These are phyloP conservation scores for Penicillium brasilianum DNA, from an alignment of 2,329 filamentous ascomycete genomes.

Conservation along the genomic window DNA sequence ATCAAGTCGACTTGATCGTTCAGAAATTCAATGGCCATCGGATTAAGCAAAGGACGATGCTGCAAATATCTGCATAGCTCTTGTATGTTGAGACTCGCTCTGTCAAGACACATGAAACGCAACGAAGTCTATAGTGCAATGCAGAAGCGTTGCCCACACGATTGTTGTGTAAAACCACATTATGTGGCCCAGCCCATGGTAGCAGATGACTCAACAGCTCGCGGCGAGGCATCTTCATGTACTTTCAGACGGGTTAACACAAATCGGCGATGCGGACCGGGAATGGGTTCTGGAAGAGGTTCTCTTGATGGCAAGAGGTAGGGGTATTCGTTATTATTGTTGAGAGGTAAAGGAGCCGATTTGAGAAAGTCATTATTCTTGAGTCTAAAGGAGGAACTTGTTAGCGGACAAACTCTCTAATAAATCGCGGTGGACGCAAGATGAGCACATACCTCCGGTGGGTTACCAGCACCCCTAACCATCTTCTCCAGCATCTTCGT, in stretches of 20 bases:
- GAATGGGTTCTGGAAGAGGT: background rate
- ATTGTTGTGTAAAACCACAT: background rate
- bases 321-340: background rate
- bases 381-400: slow-evolving; percentile 7
- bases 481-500: slow-evolving; percentile 78
- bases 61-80: background rate
- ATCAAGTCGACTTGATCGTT: background rate
- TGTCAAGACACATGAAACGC: background rate
- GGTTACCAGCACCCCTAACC: slow-evolving; percentile 68
- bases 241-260: background rate
- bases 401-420: slow-evolving; percentile 6
- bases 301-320: background rate
- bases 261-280: background rate
- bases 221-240: background rate
- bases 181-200: no score
- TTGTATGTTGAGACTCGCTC: background rate
- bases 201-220: background rate
- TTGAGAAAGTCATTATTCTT: slow-evolving; percentile 7
- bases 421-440: background rate
- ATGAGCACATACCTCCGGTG: slow-evolving; percentile 59
- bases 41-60: no score
- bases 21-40: background rate
- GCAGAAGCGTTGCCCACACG: background rate
- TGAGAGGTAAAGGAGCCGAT: background rate
- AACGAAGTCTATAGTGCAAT: background rate